A percentile compares a stretch with the other conserved stretches of the same genome.
phyloP scores from a whole-genome alignment of 2,329 filamentous ascomycete genomes.

The Trichoderma guizhouense region DNA sequence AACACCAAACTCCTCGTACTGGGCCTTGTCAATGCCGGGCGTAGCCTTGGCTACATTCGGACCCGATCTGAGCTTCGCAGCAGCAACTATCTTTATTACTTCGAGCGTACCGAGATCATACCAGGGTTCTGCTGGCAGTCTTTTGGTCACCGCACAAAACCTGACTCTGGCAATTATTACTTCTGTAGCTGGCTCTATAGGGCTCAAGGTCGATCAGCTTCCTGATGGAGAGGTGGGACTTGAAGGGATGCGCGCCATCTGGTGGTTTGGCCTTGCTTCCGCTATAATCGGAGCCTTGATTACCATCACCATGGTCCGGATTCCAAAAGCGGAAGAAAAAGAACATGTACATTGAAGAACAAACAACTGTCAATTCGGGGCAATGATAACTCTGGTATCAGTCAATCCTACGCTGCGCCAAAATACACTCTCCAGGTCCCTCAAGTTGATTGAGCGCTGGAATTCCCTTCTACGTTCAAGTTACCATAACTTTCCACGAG shows the following conservation, averaged over 20 bases:
- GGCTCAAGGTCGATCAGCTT: not conserved
- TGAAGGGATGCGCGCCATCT: not conserved
- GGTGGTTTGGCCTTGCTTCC: slow-evolving; percentile 7
- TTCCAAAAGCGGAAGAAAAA: slow-evolving; percentile 8
- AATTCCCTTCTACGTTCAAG: not conserved
- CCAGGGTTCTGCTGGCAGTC: not conserved
- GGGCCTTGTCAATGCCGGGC: slow-evolving; percentile 1
- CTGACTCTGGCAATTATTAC: not conserved
- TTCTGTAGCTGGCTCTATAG: not conserved
- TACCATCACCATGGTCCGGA: not conserved
- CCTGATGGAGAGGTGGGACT: slow-evolving; percentile 1
- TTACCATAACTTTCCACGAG: not conserved
- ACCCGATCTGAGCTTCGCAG: slow-evolving; percentile 1
- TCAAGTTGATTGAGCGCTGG: not conserved
- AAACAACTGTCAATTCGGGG: not conserved
- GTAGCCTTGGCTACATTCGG: not conserved
- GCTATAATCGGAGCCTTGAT: not conserved
- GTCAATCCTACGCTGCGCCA: too few relatives aligned
- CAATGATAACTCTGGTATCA: not conserved
- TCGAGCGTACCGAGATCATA: slow-evolving; percentile 2
- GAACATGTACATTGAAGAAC: not conserved
- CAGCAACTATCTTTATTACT: not conserved
- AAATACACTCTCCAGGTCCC: not conserved
- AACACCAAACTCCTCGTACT: not conserved
- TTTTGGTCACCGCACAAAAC: not conserved